These are phyloP conservation scores for Penstemon eatonii DNA, from an alignment of 257 asterid genomes.

Conservation along the genomic window DNA sequence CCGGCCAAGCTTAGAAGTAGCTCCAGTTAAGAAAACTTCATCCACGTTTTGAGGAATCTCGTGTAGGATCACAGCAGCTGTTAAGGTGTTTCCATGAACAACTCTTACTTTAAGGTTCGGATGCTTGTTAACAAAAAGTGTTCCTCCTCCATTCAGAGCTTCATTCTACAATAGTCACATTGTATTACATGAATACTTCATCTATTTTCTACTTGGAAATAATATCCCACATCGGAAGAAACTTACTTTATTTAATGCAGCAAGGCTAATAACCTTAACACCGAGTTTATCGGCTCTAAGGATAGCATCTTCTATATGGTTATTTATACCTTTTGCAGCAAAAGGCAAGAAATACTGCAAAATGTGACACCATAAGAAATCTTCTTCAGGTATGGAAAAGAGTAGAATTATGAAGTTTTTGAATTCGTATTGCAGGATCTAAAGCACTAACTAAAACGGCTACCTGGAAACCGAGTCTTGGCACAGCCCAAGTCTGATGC, in stretches of 20 bases:
- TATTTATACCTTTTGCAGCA: slow-evolving; percentile 82
- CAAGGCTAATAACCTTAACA: slow-evolving; percentile 91
- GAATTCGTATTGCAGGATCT: not conserved
- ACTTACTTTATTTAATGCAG: slow-evolving; percentile 83
- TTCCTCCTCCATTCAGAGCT: slow-evolving; percentile 84
- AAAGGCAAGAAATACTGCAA: slow-evolving; percentile 96
- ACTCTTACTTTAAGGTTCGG: slow-evolving; percentile 78
- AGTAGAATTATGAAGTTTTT: too few species aligned
- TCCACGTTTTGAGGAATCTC: slow-evolving; percentile 65
- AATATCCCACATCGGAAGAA: slow-evolving; percentile 7
- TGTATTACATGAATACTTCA: not conserved
- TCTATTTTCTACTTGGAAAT: too few species aligned
- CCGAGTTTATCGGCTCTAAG: slow-evolving; percentile 88
- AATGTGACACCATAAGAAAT: slow-evolving; percentile 12
- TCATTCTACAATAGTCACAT: slow-evolving; percentile 57
- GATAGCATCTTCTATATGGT: slow-evolving; percentile 86
- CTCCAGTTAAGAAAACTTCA: slow-evolving; percentile 87
- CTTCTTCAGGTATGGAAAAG: too few species aligned
- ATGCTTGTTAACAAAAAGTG: slow-evolving; percentile 70
- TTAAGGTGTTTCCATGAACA: slow-evolving; percentile 90
- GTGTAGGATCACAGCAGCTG: slow-evolving; percentile 82
- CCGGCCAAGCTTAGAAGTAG: slow-evolving; percentile 93
- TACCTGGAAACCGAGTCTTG: slow-evolving; percentile 95
- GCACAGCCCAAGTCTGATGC: slow-evolving; percentile 85
- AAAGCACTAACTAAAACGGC: not conserved